Conservation (phyloP, 192 early-diverging fungal genomes). For the Coemansia sp. region DNA sequence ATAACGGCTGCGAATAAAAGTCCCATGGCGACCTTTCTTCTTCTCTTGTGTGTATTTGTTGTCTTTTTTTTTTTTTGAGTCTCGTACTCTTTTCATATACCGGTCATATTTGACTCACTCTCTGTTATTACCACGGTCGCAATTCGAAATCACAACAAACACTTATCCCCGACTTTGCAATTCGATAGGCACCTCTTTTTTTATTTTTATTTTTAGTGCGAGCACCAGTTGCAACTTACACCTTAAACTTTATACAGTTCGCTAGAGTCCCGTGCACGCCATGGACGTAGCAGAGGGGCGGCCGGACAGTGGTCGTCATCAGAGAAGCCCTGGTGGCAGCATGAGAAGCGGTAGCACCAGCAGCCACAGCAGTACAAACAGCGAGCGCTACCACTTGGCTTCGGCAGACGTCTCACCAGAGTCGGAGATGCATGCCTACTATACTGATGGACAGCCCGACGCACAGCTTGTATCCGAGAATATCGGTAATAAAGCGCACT, state of each 20-base stretch:
- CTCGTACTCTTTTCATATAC: not conserved
- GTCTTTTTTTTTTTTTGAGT: not conserved
- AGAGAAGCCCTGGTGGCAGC: not conserved
- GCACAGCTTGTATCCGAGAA: not conserved
- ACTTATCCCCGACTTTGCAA: not conserved
- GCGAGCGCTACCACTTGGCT: slow-evolving; percentile 8
- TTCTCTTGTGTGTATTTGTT: slow-evolving; percentile 5
- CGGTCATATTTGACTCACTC: not conserved
- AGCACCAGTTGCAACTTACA: not conserved
- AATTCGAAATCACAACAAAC: slow-evolving; percentile 9
- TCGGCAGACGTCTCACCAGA: not conserved
- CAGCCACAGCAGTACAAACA: slow-evolving; percentile 5
- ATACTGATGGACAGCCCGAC: not conserved
- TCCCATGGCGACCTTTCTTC: not conserved
- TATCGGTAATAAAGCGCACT: not conserved
- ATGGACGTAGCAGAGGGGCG: not conserved
- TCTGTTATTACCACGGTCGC: not conserved
- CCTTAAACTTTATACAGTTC: not conserved
- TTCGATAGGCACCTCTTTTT: not conserved
- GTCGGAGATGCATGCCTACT: not conserved
- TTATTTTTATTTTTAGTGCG: not conserved
- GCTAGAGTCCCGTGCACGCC: not conserved
- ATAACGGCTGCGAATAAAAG: not conserved
- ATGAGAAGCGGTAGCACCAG: slow-evolving; percentile 5
- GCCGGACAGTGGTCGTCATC: not conserved